Evolutionary conservation across 768 basidiomycete genomes (phyloP), one percentile per base, ranked within the genome.

Genomic region (Suillus weaverae): DNA sequence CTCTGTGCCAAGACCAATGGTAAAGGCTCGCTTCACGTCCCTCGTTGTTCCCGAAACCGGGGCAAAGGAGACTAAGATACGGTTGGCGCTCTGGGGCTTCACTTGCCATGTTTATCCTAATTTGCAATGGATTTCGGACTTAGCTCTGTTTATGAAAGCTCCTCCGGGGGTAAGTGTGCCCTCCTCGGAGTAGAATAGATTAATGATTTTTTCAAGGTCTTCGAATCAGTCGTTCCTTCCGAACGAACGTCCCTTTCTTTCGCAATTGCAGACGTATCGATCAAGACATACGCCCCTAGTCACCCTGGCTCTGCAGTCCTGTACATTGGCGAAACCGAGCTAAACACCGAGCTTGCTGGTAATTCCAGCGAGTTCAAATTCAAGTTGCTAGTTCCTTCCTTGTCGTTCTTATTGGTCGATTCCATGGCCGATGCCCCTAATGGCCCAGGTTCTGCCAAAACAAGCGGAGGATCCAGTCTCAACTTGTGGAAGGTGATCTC

Each of bases 201-300:
- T 48, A 64, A 30, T 35, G n/a, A 36, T 22, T 33, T 56, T 35
- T 56, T 41, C 7, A 65, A 88, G 95, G 90, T 92, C 1, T 99
- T 99, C 71, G 96, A 96, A 74, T 85, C 94, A 30, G 95, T 97
- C 14, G 86, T 95, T 18, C 97, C 97, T 1, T 94, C 84, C 62
- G 97, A 99, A 73, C 79, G 90, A 50, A 98, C 95, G 7, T 80
- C 81, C 13, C 76, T 98, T 32, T 79, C 82, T n/a, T 65, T 96
- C 39, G 85, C 83, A 67, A 70, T 95, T 26, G 64, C 79, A 20
- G 90, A 95, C 69, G 84, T 87, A 11, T 91, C 92, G 0, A 69
- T 92, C 13, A 86, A 88, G 59, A 65, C 85, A 1, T 78, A 85
- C 26, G 84, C 89, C 1, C 84, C 85, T 1, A 83, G 73, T 0